These are phyloP conservation scores for Tylopilus felleus DNA, from an alignment of 768 basidiomycete genomes.

Conservation along the genomic window DNA sequence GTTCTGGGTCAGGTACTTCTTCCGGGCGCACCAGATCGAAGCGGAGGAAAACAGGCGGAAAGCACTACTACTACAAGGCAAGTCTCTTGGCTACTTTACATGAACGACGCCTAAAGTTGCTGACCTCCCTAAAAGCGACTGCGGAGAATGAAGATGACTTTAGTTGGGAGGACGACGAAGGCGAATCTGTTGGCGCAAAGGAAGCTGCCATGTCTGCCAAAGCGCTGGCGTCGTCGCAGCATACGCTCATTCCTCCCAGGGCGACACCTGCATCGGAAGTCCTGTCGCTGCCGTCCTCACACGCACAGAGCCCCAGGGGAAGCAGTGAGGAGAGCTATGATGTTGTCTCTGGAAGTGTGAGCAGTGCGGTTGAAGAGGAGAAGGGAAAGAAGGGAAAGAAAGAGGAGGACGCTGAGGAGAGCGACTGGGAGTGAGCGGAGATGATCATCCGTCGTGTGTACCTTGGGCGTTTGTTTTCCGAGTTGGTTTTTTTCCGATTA, in stretches of 20 bases:
- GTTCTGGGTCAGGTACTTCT: slow-evolving; percentile 92
- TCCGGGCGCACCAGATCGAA: slow-evolving; percentile 78
- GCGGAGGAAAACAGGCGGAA: slow-evolving; percentile 77
- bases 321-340: slow-evolving; percentile 70
- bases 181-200: slow-evolving; percentile 42
- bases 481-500: slow-evolving; percentile 11
- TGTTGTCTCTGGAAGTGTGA: slow-evolving; percentile 54
- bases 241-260: slow-evolving; percentile 25
- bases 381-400: background rate
- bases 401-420: slow-evolving; percentile 26
- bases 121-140: slow-evolving; percentile 40
- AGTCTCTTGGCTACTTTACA: slow-evolving; percentile 8
- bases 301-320: slow-evolving; percentile 44
- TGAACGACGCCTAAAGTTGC: background rate
- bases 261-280: slow-evolving; percentile 17
- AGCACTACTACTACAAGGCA: slow-evolving; percentile 71
- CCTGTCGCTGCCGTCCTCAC: slow-evolving; percentile 31
- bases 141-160: slow-evolving; percentile 81
- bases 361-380: slow-evolving; percentile 39
- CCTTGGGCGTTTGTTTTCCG: background rate
- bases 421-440: slow-evolving; percentile 58
- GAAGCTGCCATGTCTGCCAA: slow-evolving; percentile 2
- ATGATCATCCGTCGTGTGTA: background rate
- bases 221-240: slow-evolving; percentile 21
- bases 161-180: slow-evolving; percentile 91